A percentile compares a stretch with the other conserved stretches of the same genome.
Conservation (phyloP, 148 eudicot species). For the Rhododendron simsii region DNA sequence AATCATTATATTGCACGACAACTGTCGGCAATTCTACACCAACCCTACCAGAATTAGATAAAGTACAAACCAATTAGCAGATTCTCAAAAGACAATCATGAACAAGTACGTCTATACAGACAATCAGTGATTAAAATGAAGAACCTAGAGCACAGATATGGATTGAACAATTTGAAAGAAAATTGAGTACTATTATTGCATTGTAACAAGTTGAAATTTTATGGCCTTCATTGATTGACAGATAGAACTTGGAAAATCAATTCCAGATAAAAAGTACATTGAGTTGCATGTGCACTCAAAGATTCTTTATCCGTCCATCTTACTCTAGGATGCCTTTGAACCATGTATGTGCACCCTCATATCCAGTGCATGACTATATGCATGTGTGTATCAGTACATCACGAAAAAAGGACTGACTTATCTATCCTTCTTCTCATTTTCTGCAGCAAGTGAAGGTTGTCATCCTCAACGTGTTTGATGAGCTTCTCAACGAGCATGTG, state of each 20-base stretch:
- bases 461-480: conserved; percentile 68
- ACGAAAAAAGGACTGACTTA: conserved; percentile 36
- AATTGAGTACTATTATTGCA: too few relatives aligned
- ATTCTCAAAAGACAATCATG: background rate
- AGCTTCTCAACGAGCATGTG: conserved; percentile 68
- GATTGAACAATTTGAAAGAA: background rate
- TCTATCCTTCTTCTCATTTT: conserved; percentile 67
- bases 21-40: conserved; percentile 63
- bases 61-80: background rate
- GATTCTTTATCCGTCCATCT: background rate
- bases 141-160: background rate
- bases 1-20: conserved; percentile 58
- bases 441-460: conserved; percentile 69
- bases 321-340: background rate
- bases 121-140: background rate
- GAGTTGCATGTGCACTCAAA: background rate
- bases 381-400: background rate
- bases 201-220: background rate
- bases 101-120: background rate
- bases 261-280: background rate
- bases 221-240: background rate
- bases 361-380: background rate
- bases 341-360: background rate
- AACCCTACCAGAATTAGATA: conserved; percentile 44
- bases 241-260: background rate